phyloP scores from a whole-genome alignment of 768 basidiomycete genomes.

The Mycena pura region DNA sequence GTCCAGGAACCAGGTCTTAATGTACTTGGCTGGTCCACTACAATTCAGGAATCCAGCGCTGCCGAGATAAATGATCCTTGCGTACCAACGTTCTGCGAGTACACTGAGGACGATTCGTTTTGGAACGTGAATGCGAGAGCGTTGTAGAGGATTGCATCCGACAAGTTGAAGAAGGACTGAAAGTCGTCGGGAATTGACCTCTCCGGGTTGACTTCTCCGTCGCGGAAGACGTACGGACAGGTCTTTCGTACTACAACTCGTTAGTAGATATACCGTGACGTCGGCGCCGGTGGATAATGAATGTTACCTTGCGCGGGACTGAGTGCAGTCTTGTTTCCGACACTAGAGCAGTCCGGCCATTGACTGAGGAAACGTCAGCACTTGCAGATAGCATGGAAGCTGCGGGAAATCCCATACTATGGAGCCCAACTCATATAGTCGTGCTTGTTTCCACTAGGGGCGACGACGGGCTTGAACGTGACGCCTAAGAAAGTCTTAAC shows the following conservation, averaged over 20 bases:
- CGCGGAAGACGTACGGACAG: conserved; percentile 63
- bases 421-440: conserved; percentile 79
- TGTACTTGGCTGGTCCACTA: conserved; percentile 43
- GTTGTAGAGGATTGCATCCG: conserved; percentile 45
- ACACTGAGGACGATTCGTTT: conserved; percentile 42
- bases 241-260: conserved; percentile 55
- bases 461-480: conserved; percentile 51
- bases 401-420: conserved; percentile 51
- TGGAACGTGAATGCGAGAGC: conserved; percentile 36
- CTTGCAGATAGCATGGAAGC: neutral
- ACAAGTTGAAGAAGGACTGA: conserved; percentile 59
- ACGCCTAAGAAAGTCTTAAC: conserved; percentile 47
- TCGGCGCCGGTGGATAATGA: neutral
- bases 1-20: conserved; percentile 68
- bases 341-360: conserved; percentile 70
- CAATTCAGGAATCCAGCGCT: neutral
- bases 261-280: neutral
- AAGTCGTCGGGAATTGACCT: conserved; percentile 60
- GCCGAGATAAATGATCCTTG: neutral
- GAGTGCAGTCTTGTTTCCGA: conserved; percentile 62
- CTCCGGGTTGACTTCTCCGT: conserved; percentile 73
- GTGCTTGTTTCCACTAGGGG: conserved; percentile 61
- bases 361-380: conserved; percentile 39
- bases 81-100: conserved; percentile 50
- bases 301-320: conserved; percentile 55